A percentile compares a stretch with the other conserved stretches of the same genome.
Conservation (phyloP, 352 stramenopile genomes). For the Saprolegnia parasitica region DNA sequence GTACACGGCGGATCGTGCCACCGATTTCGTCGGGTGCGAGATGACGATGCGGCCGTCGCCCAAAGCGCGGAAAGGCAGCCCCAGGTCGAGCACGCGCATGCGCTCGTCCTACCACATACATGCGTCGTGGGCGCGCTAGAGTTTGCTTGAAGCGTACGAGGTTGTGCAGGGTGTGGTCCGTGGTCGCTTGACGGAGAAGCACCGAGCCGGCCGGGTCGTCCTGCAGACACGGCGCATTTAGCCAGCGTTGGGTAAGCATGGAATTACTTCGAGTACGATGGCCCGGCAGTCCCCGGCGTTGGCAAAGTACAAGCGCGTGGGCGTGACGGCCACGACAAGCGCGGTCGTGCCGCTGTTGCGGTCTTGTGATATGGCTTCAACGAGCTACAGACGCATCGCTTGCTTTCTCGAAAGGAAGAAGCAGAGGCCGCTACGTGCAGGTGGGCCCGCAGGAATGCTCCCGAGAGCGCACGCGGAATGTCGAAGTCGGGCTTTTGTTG, state of each 20-base stretch:
- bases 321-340: not conserved
- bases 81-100: constrained; percentile 7
- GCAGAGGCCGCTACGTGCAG: not conserved
- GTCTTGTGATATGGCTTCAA: constrained; percentile 1
- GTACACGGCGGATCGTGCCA: too few relatives aligned
- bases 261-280: not conserved
- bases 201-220: not conserved
- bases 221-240: not conserved
- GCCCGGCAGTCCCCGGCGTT: constrained; percentile 11
- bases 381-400: not conserved
- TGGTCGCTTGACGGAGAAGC: not conserved
- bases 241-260: not conserved
- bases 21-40: constrained; percentile 1
- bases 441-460: not conserved
- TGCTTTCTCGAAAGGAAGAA: not conserved
- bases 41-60: constrained; percentile 2
- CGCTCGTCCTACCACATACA: constrained; percentile 4
- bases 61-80: not conserved
- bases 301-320: not conserved
- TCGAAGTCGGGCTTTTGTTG: not conserved
- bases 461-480: not conserved
- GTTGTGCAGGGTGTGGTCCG: constrained; percentile 9
- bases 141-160: not conserved
- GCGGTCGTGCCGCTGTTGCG: constrained; percentile 11
- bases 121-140: not conserved